Percentiles rank a stretch among this genome's conserved stretches.
These are phyloP conservation scores for Camellia japonica DNA, from an alignment of 148 eudicot species.

Conservation along the genomic window DNA sequence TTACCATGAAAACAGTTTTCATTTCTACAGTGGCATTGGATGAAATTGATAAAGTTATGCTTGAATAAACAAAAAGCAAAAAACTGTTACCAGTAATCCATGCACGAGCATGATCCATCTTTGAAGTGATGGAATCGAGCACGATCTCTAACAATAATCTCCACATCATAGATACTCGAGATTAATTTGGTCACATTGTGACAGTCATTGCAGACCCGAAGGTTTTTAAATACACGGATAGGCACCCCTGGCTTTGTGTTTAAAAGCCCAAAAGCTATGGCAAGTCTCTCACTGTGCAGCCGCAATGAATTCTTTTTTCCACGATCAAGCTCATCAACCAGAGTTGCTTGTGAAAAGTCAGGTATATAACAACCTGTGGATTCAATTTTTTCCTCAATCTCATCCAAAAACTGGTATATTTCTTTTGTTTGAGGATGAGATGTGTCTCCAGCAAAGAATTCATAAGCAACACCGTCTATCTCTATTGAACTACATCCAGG, in stretches of 20 bases:
- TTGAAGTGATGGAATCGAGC: constrained; percentile 62
- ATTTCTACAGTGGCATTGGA: neutral
- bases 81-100: constrained; percentile 49
- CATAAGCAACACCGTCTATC: constrained; percentile 54
- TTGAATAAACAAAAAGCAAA: neutral
- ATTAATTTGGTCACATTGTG: constrained; percentile 64
- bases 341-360: constrained; percentile 52
- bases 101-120: constrained; percentile 62
- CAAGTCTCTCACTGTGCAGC: constrained; percentile 73
- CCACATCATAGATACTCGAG: constrained; percentile 43
- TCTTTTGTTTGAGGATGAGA: constrained; percentile 46
- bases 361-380: constrained; percentile 50
- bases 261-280: constrained; percentile 71
- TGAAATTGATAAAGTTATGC: neutral
- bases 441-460: constrained; percentile 70
- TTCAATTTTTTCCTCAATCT: constrained; percentile 43
- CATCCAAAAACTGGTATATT: constrained; percentile 40
- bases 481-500: constrained; percentile 78
- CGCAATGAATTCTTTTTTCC: constrained; percentile 40
- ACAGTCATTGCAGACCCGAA: constrained; percentile 65
- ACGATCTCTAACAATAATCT: constrained; percentile 74
- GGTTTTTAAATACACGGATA: constrained; percentile 67
- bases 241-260: constrained; percentile 51
- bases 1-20: neutral
- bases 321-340: constrained; percentile 51